phyloP scores from a whole-genome alignment of 306 rosid species.

The Cicer judaicum region DNA sequence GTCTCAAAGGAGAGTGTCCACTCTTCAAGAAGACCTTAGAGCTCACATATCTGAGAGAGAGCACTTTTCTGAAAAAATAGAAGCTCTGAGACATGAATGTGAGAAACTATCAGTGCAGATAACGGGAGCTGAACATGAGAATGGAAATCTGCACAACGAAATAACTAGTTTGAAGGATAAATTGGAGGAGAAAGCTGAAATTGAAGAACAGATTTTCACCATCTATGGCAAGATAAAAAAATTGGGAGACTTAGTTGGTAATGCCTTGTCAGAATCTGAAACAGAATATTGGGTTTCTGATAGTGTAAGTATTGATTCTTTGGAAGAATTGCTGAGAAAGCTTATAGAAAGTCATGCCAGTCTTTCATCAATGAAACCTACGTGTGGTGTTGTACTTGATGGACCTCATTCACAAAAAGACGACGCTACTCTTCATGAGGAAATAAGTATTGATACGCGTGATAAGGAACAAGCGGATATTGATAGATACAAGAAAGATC shows the following conservation, averaged over 20 bases:
- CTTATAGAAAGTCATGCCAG: constrained; percentile 64
- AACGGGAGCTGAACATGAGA: constrained; percentile 66
- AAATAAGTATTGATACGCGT: constrained; percentile 51
- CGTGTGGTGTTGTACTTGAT: constrained; percentile 44
- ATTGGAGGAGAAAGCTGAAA: constrained; percentile 53
- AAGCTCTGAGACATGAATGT: constrained; percentile 55
- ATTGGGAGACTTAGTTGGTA: constrained; percentile 63
- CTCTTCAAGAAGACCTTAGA: constrained; percentile 64
- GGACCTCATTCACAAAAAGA: constrained; percentile 47
- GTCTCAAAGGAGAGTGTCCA: constrained; percentile 62
- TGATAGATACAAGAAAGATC: constrained; percentile 65
- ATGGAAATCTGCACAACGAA: constrained; percentile 63
- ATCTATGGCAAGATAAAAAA: constrained; percentile 61
- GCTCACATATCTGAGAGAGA: constrained; percentile 60
- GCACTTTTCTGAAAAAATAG: constrained; percentile 66
- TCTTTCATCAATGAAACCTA: constrained; percentile 51
- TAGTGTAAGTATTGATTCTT: constrained; percentile 61
- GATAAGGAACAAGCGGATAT: constrained; percentile 51
- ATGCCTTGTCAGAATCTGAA: constrained; percentile 63
- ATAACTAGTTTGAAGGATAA: constrained; percentile 58
- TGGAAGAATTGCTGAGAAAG: constrained; percentile 70
- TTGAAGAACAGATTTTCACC: constrained; percentile 54
- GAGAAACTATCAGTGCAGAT: constrained; percentile 58
- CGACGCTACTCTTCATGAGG: constrained; percentile 46
- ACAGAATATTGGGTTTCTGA: constrained; percentile 56